A percentile compares a stretch with the other conserved stretches of the same genome.
These are phyloP conservation scores for Termitomyces sp. DNA, from an alignment of 768 basidiomycete species.

Conservation along the genomic window DNA sequence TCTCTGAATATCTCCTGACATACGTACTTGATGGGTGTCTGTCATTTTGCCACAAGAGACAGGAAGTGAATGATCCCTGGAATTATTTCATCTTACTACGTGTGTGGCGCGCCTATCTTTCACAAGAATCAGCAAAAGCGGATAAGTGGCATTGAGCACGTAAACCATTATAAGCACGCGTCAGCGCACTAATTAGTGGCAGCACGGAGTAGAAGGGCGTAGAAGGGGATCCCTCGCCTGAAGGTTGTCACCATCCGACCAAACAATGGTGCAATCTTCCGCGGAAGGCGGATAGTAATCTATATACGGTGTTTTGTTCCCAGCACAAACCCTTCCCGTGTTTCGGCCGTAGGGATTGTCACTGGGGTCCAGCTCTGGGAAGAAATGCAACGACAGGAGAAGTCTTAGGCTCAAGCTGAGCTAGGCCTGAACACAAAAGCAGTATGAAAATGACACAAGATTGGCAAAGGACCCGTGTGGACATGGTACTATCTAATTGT, in stretches of 20 bases:
- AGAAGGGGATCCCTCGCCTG: slow-evolving; percentile 25
- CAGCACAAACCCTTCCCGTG: slow-evolving; percentile 36
- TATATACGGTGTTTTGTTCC: slow-evolving; percentile 32
- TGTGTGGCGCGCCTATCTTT: slow-evolving; percentile 26
- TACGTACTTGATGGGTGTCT: slow-evolving; percentile 16
- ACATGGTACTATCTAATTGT: background rate
- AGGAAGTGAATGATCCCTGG: slow-evolving; percentile 18
- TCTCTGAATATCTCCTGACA: slow-evolving; percentile 5
- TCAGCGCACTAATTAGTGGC: slow-evolving; percentile 22
- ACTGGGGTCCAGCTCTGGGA: slow-evolving; percentile 9
- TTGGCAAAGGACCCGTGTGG: background rate
- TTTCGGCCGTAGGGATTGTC: slow-evolving; percentile 26
- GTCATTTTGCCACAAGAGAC: slow-evolving; percentile 15
- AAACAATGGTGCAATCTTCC: slow-evolving; percentile 39
- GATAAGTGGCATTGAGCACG: slow-evolving; percentile 41
- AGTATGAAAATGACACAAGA: background rate
- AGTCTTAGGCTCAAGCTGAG: background rate
- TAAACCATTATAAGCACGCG: slow-evolving; percentile 29
- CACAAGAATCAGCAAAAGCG: slow-evolving; percentile 22
- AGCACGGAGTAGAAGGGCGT: slow-evolving; percentile 21
- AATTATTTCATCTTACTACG: slow-evolving; percentile 17
- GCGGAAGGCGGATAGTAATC: slow-evolving; percentile 38
- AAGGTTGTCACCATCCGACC: slow-evolving; percentile 26
- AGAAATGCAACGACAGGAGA: slow-evolving; percentile 5
- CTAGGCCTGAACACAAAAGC: background rate